Base-by-base conservation (phyloP, 441 rosid species). In the Erodium trifolium region DNA sequence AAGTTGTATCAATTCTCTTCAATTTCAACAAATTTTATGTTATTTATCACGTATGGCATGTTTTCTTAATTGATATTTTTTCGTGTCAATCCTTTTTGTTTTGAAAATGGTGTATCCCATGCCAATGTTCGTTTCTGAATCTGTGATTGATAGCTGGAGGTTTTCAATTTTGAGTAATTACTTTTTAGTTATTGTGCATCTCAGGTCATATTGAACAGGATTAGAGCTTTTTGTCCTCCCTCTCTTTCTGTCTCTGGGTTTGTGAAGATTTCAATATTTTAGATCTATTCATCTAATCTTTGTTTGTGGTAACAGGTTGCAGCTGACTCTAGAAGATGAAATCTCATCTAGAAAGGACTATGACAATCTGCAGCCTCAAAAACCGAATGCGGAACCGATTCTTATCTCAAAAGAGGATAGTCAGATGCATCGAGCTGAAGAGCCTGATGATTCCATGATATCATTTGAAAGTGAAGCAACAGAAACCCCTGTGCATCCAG, bases 391-490 rank as follows among this genome's bases (percentile, higher is more conserved):
- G 49, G 82, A 82, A 75, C 75, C 85, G 51, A 71, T 69, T 77
- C 60, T 68, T 16, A 29, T 60, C 16, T 11, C 63, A 62, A 79
- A 59, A 39, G 70, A 78, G 70, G 84, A 71, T 64, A 76, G 27
- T 72, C 82, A 81, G 77, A 83, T 55, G 69, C 59, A 64, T 70
- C 74, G 23, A 60, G 71, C 81, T 34, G 87, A 84, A 71, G 96
- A 88, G 75, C 91, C 85, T 78, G 39, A 70, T 62, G 27, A 23
- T 23, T 72, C 89, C 34, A 82, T 94, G 97, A 94, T 94, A 78
- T 90, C 99, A 70, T 94, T 94, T 71, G 99, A 94, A 67, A 80
- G 8, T 37, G 41, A 37, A 37, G 6, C 85, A 76, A 63, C 79
- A 62, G 96, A 88, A 80, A 75, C 51, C 45, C 81, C 82, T 63